Base-by-base conservation (phyloP, 495 filamentous ascomycete species). In the Poronia punctata region DNA sequence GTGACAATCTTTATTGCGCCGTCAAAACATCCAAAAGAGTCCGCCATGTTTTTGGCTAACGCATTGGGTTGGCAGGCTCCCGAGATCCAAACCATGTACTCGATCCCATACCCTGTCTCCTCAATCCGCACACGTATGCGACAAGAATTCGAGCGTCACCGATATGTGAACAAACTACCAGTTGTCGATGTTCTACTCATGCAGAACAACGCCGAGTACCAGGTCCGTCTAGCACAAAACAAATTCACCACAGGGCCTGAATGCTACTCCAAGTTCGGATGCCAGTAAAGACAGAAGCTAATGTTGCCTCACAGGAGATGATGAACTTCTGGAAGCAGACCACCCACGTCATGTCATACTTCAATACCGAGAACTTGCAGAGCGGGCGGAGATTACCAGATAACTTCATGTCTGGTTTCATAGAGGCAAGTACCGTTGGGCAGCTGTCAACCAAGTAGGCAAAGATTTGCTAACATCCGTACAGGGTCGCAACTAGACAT, bases 311-410 rank as follows among this genome's bases (percentile, higher is more conserved):
- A 38, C 46, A 95, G 88, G 92, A 98, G 78, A 97, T 88, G 24
- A 76, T 97, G 70, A 98, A 97, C 67, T 98, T 83, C 77, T 98
- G 93, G 92, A 95, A 95, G 68, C 93, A 97, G 68, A 74, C 90
- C 37, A 83, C 85, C 33, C 92, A 98, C 60, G 78, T 98, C 50
- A 85, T 98, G 74, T 94, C 95, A 57, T 98, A 93, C 67, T 98
- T 96, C 75, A 77, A 87, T 53, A 70, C 79, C 59, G 87, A 95
- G 63, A 88, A 95, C 61, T 71, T 70, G 52, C 60, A 63, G 33
- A 66, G 67, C 10, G 86, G 94, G 48, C 82, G 83, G 43, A 76
- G 75, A 50, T 65, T 95, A 63, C 92, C 92, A 20, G 70, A 75
- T 42, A 87, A 78, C 64, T 97, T 98, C 67, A 88, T 98, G 66